Percentiles rank a stretch among this genome's conserved stretches.
phyloP scores from a whole-genome alignment of 2,329 filamentous ascomycete species.

The Davidsoniella australis region DNA sequence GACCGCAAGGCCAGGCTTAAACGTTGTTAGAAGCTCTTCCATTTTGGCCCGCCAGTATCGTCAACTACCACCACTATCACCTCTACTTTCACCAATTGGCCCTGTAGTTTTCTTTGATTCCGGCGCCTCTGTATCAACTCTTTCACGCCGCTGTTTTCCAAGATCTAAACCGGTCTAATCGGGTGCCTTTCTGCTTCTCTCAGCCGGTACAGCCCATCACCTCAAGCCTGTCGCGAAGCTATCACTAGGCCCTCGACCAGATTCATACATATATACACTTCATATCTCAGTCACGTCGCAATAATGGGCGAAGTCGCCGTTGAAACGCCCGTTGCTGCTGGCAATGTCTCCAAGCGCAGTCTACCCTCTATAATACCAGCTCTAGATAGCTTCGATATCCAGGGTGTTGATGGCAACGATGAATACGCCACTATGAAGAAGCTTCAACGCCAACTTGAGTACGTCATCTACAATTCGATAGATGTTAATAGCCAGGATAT shows the following conservation, averaged over 20 bases:
- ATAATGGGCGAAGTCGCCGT: constrained; percentile 77
- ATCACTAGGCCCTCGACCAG: neutral
- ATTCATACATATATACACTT: neutral
- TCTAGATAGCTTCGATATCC: constrained; percentile 76
- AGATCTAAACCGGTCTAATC: neutral
- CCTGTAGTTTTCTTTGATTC: neutral
- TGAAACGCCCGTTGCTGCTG: constrained; percentile 59
- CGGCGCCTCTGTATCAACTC: neutral
- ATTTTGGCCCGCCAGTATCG: neutral
- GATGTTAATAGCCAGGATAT: neutral
- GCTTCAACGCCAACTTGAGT: constrained; percentile 91
- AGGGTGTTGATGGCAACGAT: constrained; percentile 65
- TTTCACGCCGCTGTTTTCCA: too few species aligned
- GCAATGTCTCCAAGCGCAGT: constrained; percentile 66
- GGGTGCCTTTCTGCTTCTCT: neutral
- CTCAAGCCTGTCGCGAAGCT: too few species aligned
- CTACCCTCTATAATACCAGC: constrained; percentile 62
- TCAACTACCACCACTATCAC: neutral
- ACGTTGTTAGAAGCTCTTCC: too few species aligned
- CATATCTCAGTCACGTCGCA: neutral
- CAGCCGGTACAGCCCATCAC: neutral
- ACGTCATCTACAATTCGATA: constrained; percentile 20
- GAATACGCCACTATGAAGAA: constrained; percentile 95
- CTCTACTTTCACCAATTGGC: neutral
- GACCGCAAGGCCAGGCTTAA: neutral